Evolutionary conservation across 2,329 filamentous ascomycete genomes (phyloP), one percentile per base, ranked within the genome.

Genomic region (Fusarium haematococcum): DNA sequence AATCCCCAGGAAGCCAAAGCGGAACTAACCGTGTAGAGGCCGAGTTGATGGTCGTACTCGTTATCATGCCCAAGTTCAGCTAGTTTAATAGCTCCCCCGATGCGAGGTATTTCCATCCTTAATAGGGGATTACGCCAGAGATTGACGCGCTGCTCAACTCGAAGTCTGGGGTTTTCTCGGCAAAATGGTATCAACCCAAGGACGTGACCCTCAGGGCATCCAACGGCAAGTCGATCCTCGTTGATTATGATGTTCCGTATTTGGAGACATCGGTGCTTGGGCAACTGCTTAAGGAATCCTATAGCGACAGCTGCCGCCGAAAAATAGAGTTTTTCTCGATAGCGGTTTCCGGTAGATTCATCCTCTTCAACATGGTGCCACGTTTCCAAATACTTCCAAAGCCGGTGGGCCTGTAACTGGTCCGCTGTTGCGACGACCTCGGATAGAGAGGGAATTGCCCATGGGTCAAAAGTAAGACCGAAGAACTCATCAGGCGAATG

Each of bases 171-270:
- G 13, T 74, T 76, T 6, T 76, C 58, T 0, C 23, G 43, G 14
- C 66, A 74, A 30, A 74, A 76, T 0, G 62, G 67, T 3, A 75
- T 73, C 3, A 76, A 2, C 0, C 71, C 73, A 7, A 63, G 13
- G 0, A 27, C 20, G 2, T 76, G 71, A 5, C 25, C 33, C 2
- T 67, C 64, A 1, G 62, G 20, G 0, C 11, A 3, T 0, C 20
- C 45, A 3, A 57, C 52, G 2, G 63, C 7, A 2, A 20, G 9
- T 0, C 0, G 23, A 27, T 67, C 61, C 23, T 76, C 73, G 8
- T 64, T 20, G 0, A 74, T 1, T 2, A 65, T 0, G 1, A 76
- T 27, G 4, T 48, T 59, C 1, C 11, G 61, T 0, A 76, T 18
- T 2, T 48, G n/a, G 3, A 45, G 25, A 1, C 69, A 62, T 7